These are phyloP conservation scores for Coffea eugenioides DNA, from an alignment of 257 asterid genomes.

Conservation along the genomic window DNA sequence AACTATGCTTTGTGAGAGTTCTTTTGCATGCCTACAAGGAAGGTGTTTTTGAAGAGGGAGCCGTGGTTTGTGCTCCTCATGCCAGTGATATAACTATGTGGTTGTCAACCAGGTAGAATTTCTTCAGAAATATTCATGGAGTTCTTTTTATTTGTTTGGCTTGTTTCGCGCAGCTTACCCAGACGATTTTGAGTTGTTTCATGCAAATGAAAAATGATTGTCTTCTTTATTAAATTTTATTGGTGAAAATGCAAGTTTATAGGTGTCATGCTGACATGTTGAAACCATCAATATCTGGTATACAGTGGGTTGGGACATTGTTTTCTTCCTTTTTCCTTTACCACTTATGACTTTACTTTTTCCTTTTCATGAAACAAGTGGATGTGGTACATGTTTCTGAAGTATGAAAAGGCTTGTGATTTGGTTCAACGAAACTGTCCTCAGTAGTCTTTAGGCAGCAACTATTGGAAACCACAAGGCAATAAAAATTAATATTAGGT, in stretches of 20 bases:
- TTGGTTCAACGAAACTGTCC: not conserved
- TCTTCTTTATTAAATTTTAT: not conserved
- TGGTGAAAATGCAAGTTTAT: not conserved
- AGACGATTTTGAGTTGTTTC: not conserved
- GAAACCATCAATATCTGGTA: too few species aligned
- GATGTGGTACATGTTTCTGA: not conserved
- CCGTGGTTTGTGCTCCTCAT: constrained; percentile 77
- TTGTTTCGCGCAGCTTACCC: not conserved
- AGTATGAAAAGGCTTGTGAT: not conserved
- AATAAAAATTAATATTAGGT: not conserved
- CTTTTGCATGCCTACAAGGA: constrained; percentile 56
- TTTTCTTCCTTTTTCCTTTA: too few species aligned
- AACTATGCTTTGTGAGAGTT: constrained; percentile 56
- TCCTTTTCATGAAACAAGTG: not conserved
- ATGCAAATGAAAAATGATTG: not conserved
- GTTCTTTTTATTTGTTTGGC: not conserved
- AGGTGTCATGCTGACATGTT: too few species aligned
- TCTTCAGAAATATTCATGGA: not conserved
- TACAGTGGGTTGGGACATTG: not conserved
- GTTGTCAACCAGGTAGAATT: constrained; percentile 46
- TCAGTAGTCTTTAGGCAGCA: not conserved
- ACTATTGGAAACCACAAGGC: not conserved
- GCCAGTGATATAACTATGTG: constrained; percentile 48
- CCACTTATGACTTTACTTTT: too few species aligned
- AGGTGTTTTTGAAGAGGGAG: constrained; percentile 87